Evolutionary conservation across 2,329 filamentous ascomycete genomes (phyloP), one percentile per base, ranked within the genome.

Genomic region (Elsinoe fawcettii): DNA sequence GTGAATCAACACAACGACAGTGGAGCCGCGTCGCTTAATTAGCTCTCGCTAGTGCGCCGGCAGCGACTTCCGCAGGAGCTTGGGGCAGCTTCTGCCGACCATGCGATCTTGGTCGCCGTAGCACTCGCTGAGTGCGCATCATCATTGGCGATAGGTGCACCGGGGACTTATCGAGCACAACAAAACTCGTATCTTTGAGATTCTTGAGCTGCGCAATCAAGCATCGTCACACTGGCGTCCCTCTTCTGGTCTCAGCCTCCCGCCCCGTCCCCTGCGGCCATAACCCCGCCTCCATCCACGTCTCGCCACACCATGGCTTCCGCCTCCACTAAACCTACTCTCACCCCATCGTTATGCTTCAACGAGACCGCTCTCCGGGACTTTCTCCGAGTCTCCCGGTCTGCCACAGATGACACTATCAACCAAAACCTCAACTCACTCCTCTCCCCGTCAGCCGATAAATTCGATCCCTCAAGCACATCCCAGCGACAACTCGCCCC

Each of bases 391-490:
- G 73, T 93, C 63, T 96, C 92, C 8, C 84, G 93, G 62, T 79
- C 83, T 55, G 83, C 87, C 49, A 86, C 96, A 66, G 93, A 99
- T 73, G 93, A 99, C 73, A 90, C 88, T 44, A 97, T 99, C 67
- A 84, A 84, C 0, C 91, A 96, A 67, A 92, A 95, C 66, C 82
- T 99, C 60, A 97, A 97, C 75, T 89, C 90, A 1, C 80, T 97
- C 36, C 75, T 89, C 44, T 91, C 86, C 0, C 92, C 92, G 0
- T 80, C 88, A 11, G 75, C 77, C 44, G 72, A 73, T 37, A 83
- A 84, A 14, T 97, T 96, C 72, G 87, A 96, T 68, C 88, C 92
- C 1, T 74, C 79, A 0, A 91, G 88, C 1, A 95, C 90, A 1
- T 81, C 84, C 0, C 75, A 80, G 12, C 81, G 86, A 54, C 75